Evolutionary conservation across 1,284 basidiomycete species (phyloP).

Genomic region (Apiotrichum porosum): DNA sequence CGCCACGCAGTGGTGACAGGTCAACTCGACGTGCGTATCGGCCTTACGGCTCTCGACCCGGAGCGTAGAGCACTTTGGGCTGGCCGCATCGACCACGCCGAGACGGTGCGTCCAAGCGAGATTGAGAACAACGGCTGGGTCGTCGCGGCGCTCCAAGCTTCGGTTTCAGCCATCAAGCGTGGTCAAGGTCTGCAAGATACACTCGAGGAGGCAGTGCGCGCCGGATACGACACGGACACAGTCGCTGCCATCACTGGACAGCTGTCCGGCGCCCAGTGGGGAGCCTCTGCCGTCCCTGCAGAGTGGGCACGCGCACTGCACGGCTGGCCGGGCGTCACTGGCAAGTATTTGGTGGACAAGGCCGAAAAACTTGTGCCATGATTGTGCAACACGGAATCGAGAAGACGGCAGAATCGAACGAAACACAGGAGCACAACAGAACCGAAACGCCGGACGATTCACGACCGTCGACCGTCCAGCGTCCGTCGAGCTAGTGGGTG

Average conservation of each 20-base stretch:
- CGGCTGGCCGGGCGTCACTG: background rate
- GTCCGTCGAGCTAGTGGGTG: no score
- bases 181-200: background rate
- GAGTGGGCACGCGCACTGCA: background rate
- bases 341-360: background rate
- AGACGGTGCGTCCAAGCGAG: background rate
- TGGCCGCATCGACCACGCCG: background rate
- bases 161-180: background rate
- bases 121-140: constrained; percentile 1
- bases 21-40: background rate
- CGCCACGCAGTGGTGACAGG: background rate
- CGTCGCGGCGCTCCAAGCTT: background rate
- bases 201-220: background rate
- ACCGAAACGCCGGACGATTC: no score
- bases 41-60: background rate
- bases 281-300: background rate
- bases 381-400: no score
- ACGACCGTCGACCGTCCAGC: no score
- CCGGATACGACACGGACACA: constrained; percentile 1
- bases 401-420: no score
- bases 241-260: background rate
- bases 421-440: no score
- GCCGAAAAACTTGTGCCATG: no score
- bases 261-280: background rate
- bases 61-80: background rate